A percentile compares a stretch with the other conserved stretches of the same genome.
Conservation (phyloP, 768 basidiomycete species). For the Sistotremastrum niveocremeum region DNA sequence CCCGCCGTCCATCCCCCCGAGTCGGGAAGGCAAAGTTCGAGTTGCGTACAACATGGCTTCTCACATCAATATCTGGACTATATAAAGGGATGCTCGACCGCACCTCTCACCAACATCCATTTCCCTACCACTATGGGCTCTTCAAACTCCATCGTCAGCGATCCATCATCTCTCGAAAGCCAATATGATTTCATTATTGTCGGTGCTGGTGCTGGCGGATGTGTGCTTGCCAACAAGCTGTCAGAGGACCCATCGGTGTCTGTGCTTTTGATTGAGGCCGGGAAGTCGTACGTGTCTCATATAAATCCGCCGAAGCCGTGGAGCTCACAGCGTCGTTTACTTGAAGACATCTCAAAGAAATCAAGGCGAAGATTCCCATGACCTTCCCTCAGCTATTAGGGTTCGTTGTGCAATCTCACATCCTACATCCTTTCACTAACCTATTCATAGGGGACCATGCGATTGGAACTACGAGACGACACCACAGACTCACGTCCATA, state of each 20-base stretch:
- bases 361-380: slow-evolving; percentile 1
- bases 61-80: too few relatives aligned
- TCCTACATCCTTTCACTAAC: not conserved
- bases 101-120: too few relatives aligned
- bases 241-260: slow-evolving; percentile 39
- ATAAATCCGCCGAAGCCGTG: too few relatives aligned
- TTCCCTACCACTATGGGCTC: too few relatives aligned
- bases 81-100: too few relatives aligned
- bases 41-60: too few relatives aligned
- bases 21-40: too few relatives aligned
- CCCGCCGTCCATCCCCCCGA: too few relatives aligned
- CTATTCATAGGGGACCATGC: not conserved
- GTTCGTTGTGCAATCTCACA: not conserved
- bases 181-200: slow-evolving; percentile 8
- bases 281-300: slow-evolving; percentile 35
- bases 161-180: too few relatives aligned
- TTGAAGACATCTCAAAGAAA: slow-evolving; percentile 4
- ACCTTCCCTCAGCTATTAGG: not conserved
- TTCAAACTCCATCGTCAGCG: too few relatives aligned
- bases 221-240: slow-evolving; percentile 44
- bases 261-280: slow-evolving; percentile 47
- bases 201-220: slow-evolving; percentile 43
- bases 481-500: slow-evolving; percentile 15
- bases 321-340: slow-evolving; percentile 1
- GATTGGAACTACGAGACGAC: slow-evolving; percentile 3